Percentiles rank a stretch among this genome's conserved stretches.
Conservation (phyloP, 495 filamentous ascomycete species). For the Neohortaea acidophila region DNA sequence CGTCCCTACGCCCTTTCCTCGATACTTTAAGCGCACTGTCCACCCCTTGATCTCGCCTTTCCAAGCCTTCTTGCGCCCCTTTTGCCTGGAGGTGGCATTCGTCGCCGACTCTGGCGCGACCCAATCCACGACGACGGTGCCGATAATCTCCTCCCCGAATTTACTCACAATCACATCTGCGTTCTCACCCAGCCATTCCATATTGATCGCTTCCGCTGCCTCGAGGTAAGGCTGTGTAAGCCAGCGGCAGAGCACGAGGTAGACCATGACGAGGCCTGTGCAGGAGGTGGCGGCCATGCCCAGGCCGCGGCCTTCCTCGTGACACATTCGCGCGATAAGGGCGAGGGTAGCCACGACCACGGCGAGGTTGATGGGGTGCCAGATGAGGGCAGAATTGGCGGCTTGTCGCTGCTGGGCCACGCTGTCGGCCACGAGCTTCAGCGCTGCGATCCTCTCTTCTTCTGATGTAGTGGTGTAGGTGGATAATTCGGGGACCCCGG, state of each 20-base stretch:
- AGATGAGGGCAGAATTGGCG: constrained; percentile 37
- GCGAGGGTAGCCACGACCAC: constrained; percentile 26
- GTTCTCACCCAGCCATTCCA: constrained; percentile 33
- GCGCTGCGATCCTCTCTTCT: constrained; percentile 50
- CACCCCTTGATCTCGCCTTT: constrained; percentile 50
- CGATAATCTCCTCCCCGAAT: constrained; percentile 45
- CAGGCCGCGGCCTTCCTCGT: constrained; percentile 20
- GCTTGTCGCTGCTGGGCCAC: constrained; percentile 49
- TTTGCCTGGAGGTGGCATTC: constrained; percentile 34
- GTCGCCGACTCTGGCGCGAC: constrained; percentile 25
- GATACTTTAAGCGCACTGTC: constrained; percentile 53
- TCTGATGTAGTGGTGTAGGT: constrained; percentile 24
- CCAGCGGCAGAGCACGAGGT: constrained; percentile 28
- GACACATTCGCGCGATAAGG: constrained; percentile 25
- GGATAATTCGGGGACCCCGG: constrained; percentile 18
- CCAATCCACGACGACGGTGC: constrained; percentile 35
- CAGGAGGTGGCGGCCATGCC: constrained; percentile 29
- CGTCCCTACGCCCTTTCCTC: constrained; percentile 50
- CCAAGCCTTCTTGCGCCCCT: constrained; percentile 25
- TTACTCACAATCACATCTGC: constrained; percentile 38
- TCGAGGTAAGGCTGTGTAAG: constrained; percentile 34
- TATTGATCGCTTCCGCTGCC: constrained; percentile 38
- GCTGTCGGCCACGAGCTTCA: constrained; percentile 52
- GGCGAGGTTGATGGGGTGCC: constrained; percentile 34
- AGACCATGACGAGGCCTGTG: constrained; percentile 33